Evolutionary conservation across 139 green algal genomes (phyloP).

Genomic region (Chlamydomonas eustigma): DNA sequence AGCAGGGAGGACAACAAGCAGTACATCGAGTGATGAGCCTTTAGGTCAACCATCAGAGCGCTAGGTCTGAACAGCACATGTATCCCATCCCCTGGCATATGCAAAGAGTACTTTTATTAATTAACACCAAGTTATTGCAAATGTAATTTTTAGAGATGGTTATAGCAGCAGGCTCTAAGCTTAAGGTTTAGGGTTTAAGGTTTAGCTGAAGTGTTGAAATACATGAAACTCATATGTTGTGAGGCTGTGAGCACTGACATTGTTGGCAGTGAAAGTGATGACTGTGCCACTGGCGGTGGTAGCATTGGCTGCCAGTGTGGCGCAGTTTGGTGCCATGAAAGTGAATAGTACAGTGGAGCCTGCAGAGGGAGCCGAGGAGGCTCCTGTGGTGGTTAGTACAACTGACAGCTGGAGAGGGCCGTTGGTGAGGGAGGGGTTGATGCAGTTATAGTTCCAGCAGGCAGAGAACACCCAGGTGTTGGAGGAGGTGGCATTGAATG

Average conservation of each 20-base stretch:
- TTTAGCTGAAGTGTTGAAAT: neutral
- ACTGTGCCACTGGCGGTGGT: neutral
- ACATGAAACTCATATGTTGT: too few relatives aligned
- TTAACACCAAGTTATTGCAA: too few relatives aligned
- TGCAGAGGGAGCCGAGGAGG: neutral
- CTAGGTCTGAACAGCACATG: too few relatives aligned
- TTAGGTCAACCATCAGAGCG: too few relatives aligned
- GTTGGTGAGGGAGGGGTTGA: neutral
- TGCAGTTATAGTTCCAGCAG: constrained; percentile 12
- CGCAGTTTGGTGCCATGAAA: constrained; percentile 10
- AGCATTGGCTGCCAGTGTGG: neutral
- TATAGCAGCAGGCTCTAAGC: too few relatives aligned
- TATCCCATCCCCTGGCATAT: too few relatives aligned
- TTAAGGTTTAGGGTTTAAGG: neutral
- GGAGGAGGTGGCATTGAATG: neutral
- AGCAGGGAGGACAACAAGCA: too few relatives aligned
- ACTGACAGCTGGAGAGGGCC: neutral
- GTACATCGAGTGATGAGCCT: too few relatives aligned
- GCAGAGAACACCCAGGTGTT: neutral
- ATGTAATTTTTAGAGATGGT: too few relatives aligned
- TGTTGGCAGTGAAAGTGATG: neutral
- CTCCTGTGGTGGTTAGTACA: neutral
- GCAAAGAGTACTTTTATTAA: too few relatives aligned
- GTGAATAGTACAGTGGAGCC: constrained; percentile 2
- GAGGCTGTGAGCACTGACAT: too few relatives aligned